A percentile compares a stretch with the other conserved stretches of the same genome.
Conservation (phyloP, 2,329 filamentous ascomycete genomes). For the Aspergillus vadensis region DNA sequence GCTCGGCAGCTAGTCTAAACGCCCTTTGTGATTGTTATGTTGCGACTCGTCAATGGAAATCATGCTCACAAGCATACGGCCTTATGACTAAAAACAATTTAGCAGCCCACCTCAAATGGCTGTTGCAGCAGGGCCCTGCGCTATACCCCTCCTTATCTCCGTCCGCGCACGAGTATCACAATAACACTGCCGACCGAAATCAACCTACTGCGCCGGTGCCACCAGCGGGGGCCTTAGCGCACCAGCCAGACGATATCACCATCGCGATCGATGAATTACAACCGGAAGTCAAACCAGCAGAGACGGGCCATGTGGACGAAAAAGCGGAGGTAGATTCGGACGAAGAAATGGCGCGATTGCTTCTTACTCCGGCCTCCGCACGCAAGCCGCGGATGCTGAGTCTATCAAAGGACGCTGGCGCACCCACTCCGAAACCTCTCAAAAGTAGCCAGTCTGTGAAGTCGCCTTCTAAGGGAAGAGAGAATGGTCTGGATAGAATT, state of each 20-base stretch:
- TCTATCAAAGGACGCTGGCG: conserved; percentile 24
- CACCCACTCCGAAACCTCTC: conserved; percentile 23
- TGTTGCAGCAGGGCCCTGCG: conserved; percentile 44
- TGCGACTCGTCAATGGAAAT: conserved; percentile 18
- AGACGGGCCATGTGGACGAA: conserved; percentile 28
- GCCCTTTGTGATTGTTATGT: conserved; percentile 10
- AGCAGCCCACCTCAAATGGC: conserved; percentile 49
- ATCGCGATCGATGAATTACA: conserved; percentile 19
- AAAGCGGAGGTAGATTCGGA: conserved; percentile 29
- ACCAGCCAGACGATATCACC: conserved; percentile 9
- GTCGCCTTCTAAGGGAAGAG: conserved; percentile 12
- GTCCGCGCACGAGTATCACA: conserved; percentile 29
- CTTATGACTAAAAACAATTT: conserved; percentile 55
- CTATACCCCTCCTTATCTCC: conserved; percentile 35
- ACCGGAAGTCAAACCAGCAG: not conserved
- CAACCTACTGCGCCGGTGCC: conserved; percentile 8
- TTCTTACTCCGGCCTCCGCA: conserved; percentile 43
- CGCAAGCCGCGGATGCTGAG: conserved; percentile 45
- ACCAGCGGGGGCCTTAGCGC: conserved; percentile 8
- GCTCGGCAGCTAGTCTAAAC: conserved; percentile 6
- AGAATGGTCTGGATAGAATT: conserved; percentile 8
- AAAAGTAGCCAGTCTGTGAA: conserved; percentile 21
- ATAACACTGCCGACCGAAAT: conserved; percentile 13
- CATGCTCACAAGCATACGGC: conserved; percentile 34
- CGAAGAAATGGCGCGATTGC: conserved; percentile 48